phyloP scores from a whole-genome alignment of 2,329 filamentous ascomycete genomes.

The Periconia macrospinosa region DNA sequence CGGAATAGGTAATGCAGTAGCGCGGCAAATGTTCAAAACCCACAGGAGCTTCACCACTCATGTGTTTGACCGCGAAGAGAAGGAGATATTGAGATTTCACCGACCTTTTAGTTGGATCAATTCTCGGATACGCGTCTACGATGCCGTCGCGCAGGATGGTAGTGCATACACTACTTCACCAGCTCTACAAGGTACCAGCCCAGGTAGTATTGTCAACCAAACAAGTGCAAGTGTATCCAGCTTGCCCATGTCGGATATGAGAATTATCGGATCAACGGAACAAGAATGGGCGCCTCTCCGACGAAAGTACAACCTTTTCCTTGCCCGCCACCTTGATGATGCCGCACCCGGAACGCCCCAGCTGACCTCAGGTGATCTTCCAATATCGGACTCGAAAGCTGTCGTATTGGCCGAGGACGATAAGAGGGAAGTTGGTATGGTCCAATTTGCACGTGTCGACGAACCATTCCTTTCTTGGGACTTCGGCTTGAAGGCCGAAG shows the following conservation, averaged over 20 bases:
- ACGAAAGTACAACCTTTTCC: constrained; percentile 67
- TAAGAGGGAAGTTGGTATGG: constrained; percentile 49
- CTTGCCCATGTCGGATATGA: constrained; percentile 60
- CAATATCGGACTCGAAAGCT: constrained; percentile 54
- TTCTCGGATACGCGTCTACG: constrained; percentile 51
- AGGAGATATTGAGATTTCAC: constrained; percentile 63
- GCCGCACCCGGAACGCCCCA: constrained; percentile 40
- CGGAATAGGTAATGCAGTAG: constrained; percentile 58
- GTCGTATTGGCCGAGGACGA: constrained; percentile 45
- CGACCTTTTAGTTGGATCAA: constrained; percentile 67
- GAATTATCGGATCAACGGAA: constrained; percentile 64
- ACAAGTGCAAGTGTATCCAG: constrained; percentile 57
- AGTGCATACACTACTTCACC: constrained; percentile 43
- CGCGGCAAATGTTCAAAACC: constrained; percentile 63
- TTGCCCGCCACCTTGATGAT: constrained; percentile 53
- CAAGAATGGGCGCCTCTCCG: constrained; percentile 65
- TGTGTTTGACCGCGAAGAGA: constrained; percentile 63
- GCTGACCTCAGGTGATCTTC: constrained; percentile 48
- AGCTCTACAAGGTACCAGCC: constrained; percentile 48
- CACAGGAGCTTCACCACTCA: constrained; percentile 67
- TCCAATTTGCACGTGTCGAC: constrained; percentile 64
- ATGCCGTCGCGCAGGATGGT: constrained; percentile 25
- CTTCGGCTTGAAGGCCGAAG: constrained; percentile 59
- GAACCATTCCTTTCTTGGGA: constrained; percentile 68
- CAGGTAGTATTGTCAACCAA: constrained; percentile 47